Base-by-base conservation (phyloP, 768 basidiomycete species). In the Xerocomellus chrysenteron region DNA sequence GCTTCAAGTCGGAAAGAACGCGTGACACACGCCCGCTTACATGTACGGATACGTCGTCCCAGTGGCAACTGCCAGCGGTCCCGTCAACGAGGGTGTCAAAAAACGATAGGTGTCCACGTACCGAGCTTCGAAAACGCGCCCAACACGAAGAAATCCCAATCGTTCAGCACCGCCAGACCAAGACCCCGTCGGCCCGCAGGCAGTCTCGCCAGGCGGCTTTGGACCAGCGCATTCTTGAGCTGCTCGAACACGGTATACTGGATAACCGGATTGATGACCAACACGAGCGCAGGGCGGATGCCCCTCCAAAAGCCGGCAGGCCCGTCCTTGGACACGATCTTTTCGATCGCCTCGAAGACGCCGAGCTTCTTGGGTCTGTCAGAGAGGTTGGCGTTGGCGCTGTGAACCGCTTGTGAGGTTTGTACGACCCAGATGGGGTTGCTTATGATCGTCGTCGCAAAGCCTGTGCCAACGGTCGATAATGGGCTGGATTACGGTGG, bases 371-470 rank as follows among this genome's bases (percentile, higher is more conserved):
- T 80, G 46, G 74, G 68, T 57, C 83, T 39, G 42, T 75, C 73
- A 7, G 71, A 39, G n/a, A 60, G 49, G 12, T 58, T 40, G 37
- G 61, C 30, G 49, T 78, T 68, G 72, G 84, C 72, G 35, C 82
- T 84, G 48, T 78, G 81, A 33, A 89, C 87, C 10, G 90, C 87
- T 70, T 96, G 94, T 9, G 88, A 87, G 6, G 93, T 94, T 70
- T 98, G 94, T 21, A 98, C 80, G 47, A 97, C 94, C 97, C 97
- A 99, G 57, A 98, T 88, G 3, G 96, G 96, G 73, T 98, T 98
- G 69, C 86, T 90, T 59, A 92, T 80, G 60, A 96, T 73, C 4
- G 93, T 90, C 4, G 96, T 97, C 12, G 90, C 90, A 42, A 89
- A 88, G 39, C 94, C 95, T 92, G 55, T 56, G 11, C 35, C 39